A percentile compares a stretch with the other conserved stretches of the same genome.
These are phyloP conservation scores for Rheum nobile DNA, from an alignment of 148 eudicot species.

Conservation along the genomic window DNA sequence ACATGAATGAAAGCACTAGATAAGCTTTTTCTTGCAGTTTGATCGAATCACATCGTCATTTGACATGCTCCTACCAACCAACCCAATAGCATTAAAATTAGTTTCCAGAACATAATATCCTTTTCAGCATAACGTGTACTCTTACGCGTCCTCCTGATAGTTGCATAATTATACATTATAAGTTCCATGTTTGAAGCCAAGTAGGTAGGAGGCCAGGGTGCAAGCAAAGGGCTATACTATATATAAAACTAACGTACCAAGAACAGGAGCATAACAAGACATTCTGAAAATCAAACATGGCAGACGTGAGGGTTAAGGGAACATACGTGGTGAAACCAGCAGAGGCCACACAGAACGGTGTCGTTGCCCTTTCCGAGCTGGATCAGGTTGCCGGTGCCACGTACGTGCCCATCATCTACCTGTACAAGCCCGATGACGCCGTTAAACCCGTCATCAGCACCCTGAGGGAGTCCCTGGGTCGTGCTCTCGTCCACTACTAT, in stretches of 20 bases:
- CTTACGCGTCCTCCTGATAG: not conserved
- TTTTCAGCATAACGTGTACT: not conserved
- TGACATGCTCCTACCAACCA: not conserved
- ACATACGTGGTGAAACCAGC: constrained; percentile 1
- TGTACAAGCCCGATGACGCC: not conserved
- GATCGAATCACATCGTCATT: not conserved
- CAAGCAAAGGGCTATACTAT: no score
- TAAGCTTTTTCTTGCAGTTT: not conserved
- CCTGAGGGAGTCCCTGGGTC: constrained; percentile 1
- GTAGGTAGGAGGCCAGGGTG: no score
- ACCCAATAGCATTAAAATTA: not conserved
- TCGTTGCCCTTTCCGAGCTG: not conserved
- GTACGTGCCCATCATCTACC: not conserved
- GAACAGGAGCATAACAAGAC: not conserved
- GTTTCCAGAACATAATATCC: not conserved
- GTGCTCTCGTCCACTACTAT: constrained; percentile 5
- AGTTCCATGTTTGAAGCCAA: not conserved
- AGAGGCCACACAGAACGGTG: not conserved
- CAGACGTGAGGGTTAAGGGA: not conserved
- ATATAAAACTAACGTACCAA: no score
- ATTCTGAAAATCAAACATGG: not conserved
- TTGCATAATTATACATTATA: not conserved
- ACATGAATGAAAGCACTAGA: no score
- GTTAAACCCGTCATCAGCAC: not conserved
- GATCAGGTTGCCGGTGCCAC: constrained; percentile 1